Evolutionary conservation across 345 rosid genomes (phyloP).

Genomic region (Pseudoturritis turrita): DNA sequence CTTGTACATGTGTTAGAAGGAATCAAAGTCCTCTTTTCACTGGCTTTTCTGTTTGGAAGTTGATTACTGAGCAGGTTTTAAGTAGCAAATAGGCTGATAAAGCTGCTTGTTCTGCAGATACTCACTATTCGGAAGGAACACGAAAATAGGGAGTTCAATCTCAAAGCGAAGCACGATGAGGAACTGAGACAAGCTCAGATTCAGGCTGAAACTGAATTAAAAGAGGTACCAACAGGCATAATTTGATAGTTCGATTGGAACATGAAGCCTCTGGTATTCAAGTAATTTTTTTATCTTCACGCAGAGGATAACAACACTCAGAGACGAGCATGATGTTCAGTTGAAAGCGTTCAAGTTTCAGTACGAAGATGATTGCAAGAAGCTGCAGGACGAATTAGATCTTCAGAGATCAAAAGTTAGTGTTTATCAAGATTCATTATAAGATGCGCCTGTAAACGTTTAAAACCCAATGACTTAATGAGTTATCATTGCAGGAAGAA

Average conservation of each 20-base stretch:
- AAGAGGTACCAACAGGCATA: too few species aligned
- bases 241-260: too few species aligned
- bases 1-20: not conserved
- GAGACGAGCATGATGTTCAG: too few species aligned
- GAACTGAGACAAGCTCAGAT: too few species aligned
- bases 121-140: constrained; percentile 47
- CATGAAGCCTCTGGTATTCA: too few species aligned
- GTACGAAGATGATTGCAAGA: constrained; percentile 70
- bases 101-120: constrained; percentile 40
- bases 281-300: too few species aligned
- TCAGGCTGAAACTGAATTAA: too few species aligned
- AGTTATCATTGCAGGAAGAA: constrained; percentile 49
- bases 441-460: not conserved
- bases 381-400: constrained; percentile 63
- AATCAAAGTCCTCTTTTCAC: not conserved
- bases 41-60: not conserved
- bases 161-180: constrained; percentile 55
- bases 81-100: constrained; percentile 28
- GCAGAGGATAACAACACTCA: too few species aligned
- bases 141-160: constrained; percentile 51
- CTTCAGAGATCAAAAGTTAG: constrained; percentile 69
- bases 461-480: not conserved
- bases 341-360: too few species aligned
- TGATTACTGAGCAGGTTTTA: not conserved
- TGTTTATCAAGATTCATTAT: not conserved